phyloP scores from a whole-genome alignment of 2,329 filamentous ascomycete genomes.

The Malbranchea cinnamomea region DNA sequence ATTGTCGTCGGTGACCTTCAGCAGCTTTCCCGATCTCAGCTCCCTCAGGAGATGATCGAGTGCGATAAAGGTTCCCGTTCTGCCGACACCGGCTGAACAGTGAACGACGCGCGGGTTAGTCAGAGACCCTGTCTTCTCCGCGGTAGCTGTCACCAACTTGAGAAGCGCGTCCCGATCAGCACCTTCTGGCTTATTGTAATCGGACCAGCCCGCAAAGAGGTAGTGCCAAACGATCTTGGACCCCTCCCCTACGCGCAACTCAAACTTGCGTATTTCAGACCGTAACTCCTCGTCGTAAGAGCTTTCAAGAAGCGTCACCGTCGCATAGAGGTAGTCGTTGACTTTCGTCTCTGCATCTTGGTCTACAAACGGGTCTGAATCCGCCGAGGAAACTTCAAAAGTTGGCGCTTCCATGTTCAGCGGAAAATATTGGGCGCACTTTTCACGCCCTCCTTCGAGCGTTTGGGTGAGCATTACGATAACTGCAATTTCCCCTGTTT shows the following conservation, averaged over 20 bases:
- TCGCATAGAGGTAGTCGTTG: constrained; percentile 22
- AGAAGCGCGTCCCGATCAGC: constrained; percentile 36
- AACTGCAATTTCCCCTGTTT: constrained; percentile 58
- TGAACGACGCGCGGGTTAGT: constrained; percentile 67
- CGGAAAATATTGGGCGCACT: constrained; percentile 85
- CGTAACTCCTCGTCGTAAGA: constrained; percentile 41
- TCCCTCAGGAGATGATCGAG: constrained; percentile 84
- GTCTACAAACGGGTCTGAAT: constrained; percentile 26
- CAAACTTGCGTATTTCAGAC: constrained; percentile 60
- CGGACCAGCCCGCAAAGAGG: constrained; percentile 76
- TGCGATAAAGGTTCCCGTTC: constrained; percentile 89
- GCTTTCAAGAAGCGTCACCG: constrained; percentile 43
- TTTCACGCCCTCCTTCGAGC: constrained; percentile 59
- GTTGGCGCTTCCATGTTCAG: constrained; percentile 37
- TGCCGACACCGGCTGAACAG: constrained; percentile 83
- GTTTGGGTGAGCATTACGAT: constrained; percentile 93
- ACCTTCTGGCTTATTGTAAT: constrained; percentile 64
- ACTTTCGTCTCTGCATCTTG: constrained; percentile 50
- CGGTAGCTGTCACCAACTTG: constrained; percentile 34
- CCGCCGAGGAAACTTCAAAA: constrained; percentile 24
- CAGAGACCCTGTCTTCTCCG: constrained; percentile 28
- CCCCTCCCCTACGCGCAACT: constrained; percentile 33
- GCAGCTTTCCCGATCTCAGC: constrained; percentile 57
- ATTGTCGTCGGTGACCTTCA: constrained; percentile 30
- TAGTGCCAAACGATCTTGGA: constrained; percentile 66